Evolutionary conservation across 1,284 basidiomycete genomes (phyloP).

Genomic region (Earliella scabrosa): DNA sequence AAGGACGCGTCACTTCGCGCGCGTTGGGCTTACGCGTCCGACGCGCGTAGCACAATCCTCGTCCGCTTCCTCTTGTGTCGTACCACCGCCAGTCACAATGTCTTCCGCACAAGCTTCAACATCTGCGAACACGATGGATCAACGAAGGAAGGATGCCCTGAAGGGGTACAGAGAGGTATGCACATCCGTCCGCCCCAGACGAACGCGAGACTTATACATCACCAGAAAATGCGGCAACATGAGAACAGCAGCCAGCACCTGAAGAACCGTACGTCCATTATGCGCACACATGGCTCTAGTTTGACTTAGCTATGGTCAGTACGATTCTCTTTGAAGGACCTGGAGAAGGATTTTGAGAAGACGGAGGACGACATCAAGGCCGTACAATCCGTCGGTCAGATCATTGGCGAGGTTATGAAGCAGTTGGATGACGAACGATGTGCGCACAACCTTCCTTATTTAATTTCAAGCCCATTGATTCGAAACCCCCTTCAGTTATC

Average conservation of each 20-base stretch:
- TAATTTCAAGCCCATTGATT: too few relatives aligned
- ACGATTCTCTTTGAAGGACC: slow-evolving; percentile 81
- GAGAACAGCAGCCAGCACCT: slow-evolving; percentile 82
- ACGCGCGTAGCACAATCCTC: slow-evolving; percentile 17
- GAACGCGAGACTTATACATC: not conserved
- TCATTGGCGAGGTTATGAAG: slow-evolving; percentile 99
- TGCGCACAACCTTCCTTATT: slow-evolving; percentile 44
- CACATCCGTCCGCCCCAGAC: not conserved
- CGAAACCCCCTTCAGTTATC: slow-evolving; percentile 76
- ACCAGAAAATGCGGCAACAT: slow-evolving; percentile 90
- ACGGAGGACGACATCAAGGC: slow-evolving; percentile 99
- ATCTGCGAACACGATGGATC: slow-evolving; percentile 32
- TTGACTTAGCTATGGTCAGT: not conserved
- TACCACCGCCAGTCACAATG: slow-evolving; percentile 19
- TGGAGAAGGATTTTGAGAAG: slow-evolving; percentile 92
- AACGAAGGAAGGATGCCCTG: slow-evolving; percentile 31
- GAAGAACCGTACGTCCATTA: slow-evolving; percentile 74
- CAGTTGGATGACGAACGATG: slow-evolving; percentile 98
- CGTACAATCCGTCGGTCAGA: slow-evolving; percentile 98
- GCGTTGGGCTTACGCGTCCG: slow-evolving; percentile 17
- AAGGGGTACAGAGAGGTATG: slow-evolving; percentile 31
- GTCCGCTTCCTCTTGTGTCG: not conserved
- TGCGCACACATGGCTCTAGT: not conserved
- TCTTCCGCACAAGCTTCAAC: slow-evolving; percentile 32
- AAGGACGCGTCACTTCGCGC: too few relatives aligned